Base-by-base conservation (phyloP, 257 asterid species). In the Lavandula angustifolia region DNA sequence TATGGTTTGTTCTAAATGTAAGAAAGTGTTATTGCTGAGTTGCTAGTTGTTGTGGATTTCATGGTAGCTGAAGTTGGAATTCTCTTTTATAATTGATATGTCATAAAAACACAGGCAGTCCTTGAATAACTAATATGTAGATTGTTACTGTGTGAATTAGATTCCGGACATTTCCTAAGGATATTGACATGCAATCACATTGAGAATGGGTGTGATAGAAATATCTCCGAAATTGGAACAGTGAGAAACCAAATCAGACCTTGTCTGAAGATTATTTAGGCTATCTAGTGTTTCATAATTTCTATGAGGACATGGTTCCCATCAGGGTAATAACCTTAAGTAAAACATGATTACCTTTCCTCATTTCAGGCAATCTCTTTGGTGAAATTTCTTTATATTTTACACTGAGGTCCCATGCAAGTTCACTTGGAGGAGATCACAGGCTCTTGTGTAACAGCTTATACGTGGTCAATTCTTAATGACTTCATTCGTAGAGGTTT, bases 311-410 rank as follows among this genome's bases (percentile, higher is more conserved):
- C 59, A 37, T 4, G 11, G 27, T 48, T 32, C 18, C 53, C 11
- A 27, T 51, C 34, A 12, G 44, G n/a, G 34, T 42, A 11, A 7
- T 11, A 9, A 44, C 10, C 50, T 27, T 34, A 46, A 55, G 7
- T 31, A 44, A 10, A 43, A 44, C 3, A 44, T 27, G 37, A 32
- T 66, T 62, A 40, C 37, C 11, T 43, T 46, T 66, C 48, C 33
- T 46, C 42, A 55, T 72, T 35, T 41, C 81, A 65, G 78, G 83
- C 40, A 33, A 31, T 68, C 22, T 32, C 66, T 72, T 54, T 18
- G 48, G 69, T 9, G 42, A 68, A 60, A 49, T 60, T 34, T 46
- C 49, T 53, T 63, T 51, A 54, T 53, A 59, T 14, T 53, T 40
- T 58, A 38, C 29, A 53, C 70, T 7, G 62, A 66, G 66, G 40